phyloP scores from a whole-genome alignment of 805 yeast species.

The Blastobotrys americana region DNA sequence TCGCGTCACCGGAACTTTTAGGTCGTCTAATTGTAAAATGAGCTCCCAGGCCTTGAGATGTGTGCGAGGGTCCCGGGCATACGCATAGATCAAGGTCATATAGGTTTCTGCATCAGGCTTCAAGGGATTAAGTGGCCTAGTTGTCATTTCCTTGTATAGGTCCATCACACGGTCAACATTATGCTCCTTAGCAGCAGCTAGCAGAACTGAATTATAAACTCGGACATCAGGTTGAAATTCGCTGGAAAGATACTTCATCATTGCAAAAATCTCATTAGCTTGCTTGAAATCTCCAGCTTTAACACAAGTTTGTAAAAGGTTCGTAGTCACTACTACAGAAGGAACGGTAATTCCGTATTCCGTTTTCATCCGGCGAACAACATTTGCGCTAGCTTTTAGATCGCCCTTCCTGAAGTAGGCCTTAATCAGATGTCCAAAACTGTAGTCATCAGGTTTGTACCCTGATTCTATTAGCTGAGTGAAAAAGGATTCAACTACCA shows the following conservation, averaged over 20 bases:
- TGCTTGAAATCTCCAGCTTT: constrained; percentile 43
- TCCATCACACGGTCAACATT: constrained; percentile 71
- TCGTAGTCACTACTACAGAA: constrained; percentile 38
- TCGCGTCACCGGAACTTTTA: constrained; percentile 27
- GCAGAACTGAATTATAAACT: constrained; percentile 67
- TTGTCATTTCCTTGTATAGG: constrained; percentile 61
- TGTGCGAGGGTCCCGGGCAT: constrained; percentile 46
- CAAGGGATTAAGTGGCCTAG: constrained; percentile 30
- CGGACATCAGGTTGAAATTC: constrained; percentile 58
- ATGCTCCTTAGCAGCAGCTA: constrained; percentile 52
- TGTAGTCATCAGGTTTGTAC: constrained; percentile 20
- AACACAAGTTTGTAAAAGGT: constrained; percentile 55
- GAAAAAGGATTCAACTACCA: constrained; percentile 18
- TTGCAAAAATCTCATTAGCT: constrained; percentile 69
- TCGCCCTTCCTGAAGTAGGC: constrained; percentile 25
- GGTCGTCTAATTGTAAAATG: constrained; percentile 54
- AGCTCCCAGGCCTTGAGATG: constrained; percentile 67
- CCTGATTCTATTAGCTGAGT: constrained; percentile 20
- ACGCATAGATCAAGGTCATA: constrained; percentile 59
- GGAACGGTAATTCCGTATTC: constrained; percentile 10
- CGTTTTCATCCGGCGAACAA: constrained; percentile 13
- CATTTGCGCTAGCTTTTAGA: constrained; percentile 18
- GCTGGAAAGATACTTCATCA: constrained; percentile 72
- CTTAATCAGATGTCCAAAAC: constrained; percentile 30
- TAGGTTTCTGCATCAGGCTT: constrained; percentile 40